Percentiles rank a stretch among this genome's conserved stretches.
These are phyloP conservation scores for Globisporangium abappressorium DNA, from an alignment of 352 stramenopile genomes.

Conservation along the genomic window DNA sequence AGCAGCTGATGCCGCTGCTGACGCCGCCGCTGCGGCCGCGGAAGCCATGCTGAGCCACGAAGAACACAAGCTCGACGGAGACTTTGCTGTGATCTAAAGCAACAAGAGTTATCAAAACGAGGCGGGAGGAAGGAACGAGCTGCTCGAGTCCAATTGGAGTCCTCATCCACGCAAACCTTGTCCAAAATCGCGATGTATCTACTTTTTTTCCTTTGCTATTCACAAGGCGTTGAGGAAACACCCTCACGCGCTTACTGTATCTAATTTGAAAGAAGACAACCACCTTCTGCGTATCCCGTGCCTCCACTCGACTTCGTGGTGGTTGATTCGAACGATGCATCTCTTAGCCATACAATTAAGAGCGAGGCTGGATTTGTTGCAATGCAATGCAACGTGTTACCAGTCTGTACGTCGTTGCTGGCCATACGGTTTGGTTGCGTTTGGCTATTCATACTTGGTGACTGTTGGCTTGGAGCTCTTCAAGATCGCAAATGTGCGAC, in stretches of 20 bases:
- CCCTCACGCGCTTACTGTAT: not conserved
- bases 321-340: no score
- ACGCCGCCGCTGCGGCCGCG: slow-evolving; percentile 1
- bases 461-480: not conserved
- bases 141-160: not conserved
- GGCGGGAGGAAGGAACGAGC: not conserved
- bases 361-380: not conserved
- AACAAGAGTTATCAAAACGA: not conserved
- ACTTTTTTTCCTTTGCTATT: not conserved
- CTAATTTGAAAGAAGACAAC: not conserved
- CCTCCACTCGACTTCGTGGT: no score
- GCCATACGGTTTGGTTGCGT: no score
- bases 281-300: no score
- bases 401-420: not conserved
- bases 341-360: no score
- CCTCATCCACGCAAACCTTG: not conserved
- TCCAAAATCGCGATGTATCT: not conserved
- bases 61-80: slow-evolving; percentile 13
- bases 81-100: slow-evolving; percentile 8
- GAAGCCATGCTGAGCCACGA: slow-evolving; percentile 13
- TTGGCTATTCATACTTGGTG: no score
- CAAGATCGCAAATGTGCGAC: not conserved
- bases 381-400: not conserved
- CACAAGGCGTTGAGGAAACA: not conserved
- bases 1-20: not conserved